Evolutionary conservation across 441 rosid species (phyloP).

Genomic region (Euphorbia schlechtendalii): DNA sequence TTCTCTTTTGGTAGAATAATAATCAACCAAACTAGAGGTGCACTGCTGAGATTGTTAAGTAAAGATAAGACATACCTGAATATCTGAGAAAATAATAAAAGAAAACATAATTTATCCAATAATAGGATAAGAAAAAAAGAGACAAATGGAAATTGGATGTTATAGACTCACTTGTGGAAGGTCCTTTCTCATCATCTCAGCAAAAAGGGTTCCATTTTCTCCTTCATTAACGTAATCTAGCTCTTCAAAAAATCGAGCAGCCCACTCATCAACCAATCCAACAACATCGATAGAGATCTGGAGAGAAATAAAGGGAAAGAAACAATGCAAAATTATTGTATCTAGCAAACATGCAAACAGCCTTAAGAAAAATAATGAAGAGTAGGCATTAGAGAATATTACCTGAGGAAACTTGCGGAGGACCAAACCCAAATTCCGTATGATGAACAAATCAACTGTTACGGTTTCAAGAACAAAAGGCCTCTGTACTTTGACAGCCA

Average conservation of each 20-base stretch:
- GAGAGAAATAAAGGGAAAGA: conserved; percentile 14
- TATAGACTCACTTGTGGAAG: conserved; percentile 81
- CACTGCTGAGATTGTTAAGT: background rate
- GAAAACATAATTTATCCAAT: background rate
- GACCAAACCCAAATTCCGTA: conserved; percentile 75
- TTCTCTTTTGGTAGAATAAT: background rate
- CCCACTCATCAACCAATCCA: conserved; percentile 99
- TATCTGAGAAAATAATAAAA: background rate
- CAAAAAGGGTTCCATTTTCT: conserved; percentile 76
- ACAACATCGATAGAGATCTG: conserved; percentile 87
- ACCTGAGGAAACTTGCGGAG: conserved; percentile 96
- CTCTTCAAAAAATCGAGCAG: conserved; percentile 97
- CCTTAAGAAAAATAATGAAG: background rate
- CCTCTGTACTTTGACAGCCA: conserved; percentile 96
- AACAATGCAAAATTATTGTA: conserved; percentile 7
- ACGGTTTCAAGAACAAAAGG: conserved; percentile 99
- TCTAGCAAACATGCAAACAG: conserved; percentile 1
- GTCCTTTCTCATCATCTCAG: conserved; percentile 95
- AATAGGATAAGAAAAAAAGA: background rate
- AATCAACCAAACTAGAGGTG: background rate
- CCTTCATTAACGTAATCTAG: conserved; percentile 95
- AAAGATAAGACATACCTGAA: background rate
- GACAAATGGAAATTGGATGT: background rate
- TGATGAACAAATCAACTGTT: conserved; percentile 76
- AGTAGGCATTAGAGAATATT: conserved; percentile 12